Evolutionary conservation across 2,329 filamentous ascomycete species (phyloP), one percentile per base, ranked within the genome.

Genomic region (Colletotrichum gloeosporioides): DNA sequence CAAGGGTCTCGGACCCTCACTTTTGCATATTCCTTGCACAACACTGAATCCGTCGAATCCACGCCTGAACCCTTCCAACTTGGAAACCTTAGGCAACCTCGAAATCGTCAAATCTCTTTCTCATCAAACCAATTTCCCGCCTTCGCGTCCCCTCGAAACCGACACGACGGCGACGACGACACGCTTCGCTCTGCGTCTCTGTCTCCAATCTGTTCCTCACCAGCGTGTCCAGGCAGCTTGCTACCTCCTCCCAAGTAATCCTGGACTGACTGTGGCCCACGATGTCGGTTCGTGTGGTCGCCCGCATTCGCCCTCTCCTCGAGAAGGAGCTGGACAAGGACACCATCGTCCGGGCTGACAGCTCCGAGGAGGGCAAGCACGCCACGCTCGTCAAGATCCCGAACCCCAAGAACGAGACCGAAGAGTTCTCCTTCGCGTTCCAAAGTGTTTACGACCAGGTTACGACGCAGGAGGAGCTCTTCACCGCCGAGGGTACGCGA

Each of bases 341-440:
- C 87, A 91, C 95, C 77, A 98, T 99, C 80, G 93, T 99, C 79
- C 89, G 87, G 65, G 90, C 92, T 10, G 93, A 93, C 64, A 91
- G 90, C 77, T 90, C 89, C 73, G 90, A 93, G 68, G 87, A 91
- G 63, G 90, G 90, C 79, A 90, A 89, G 78, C 89, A 92, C 25
- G 92, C 90, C 77, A 93, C 90, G 31, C 87, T 98, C 34, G 92
- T 99, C 82, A 94, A 94, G 84, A 98, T 99, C 81, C 96, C 96
- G 5, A 98, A 96, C 82, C 96, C 96, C 0, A 98, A 97, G 88
- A 98, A 98, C 82, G 95, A 95, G 78, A 89, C 91, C 27, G 96
- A 99, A 85, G 94, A 96, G 82, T 99, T 96, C 86, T 96, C 94
- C 70, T 99, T 99, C 84, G 92, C 96, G 69, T 99, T 99, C 89